phyloP scores from a whole-genome alignment of 805 yeast genomes.

The Wickerhamiella domercqiae region DNA sequence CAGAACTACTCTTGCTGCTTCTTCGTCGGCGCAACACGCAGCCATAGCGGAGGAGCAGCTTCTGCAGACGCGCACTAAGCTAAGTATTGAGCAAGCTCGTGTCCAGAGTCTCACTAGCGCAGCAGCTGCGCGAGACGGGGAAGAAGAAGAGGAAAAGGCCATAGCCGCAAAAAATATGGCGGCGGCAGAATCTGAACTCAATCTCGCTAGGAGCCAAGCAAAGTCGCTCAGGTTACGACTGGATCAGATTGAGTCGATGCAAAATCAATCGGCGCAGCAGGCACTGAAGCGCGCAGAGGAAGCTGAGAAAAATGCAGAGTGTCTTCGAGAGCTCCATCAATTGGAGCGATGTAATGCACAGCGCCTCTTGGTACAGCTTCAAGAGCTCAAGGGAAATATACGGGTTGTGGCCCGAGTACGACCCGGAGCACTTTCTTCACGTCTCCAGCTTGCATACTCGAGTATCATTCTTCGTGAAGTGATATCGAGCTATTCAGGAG shows the following conservation, averaged over 20 bases:
- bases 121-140: no score
- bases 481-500: conserved; percentile 14
- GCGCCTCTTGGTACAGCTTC: conserved; percentile 29
- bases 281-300: background rate
- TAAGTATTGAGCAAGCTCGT: no score
- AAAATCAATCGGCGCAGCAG: background rate
- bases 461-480: background rate
- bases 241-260: background rate
- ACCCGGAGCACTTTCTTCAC: background rate
- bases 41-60: no score
- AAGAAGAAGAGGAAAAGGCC: no score
- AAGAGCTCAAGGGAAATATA: conserved; percentile 82
- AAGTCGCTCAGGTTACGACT: no score
- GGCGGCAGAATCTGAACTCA: background rate
- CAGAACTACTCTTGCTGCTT: background rate
- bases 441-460: background rate
- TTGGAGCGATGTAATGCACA: background rate
- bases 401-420: conserved; percentile 79
- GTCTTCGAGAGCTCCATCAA: background rate
- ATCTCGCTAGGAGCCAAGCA: background rate
- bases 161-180: background rate
- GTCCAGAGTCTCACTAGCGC: no score
- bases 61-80: no score
- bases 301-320: background rate
- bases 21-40: no score